Percentiles rank a stretch among this genome's conserved stretches.
Conservation (phyloP, 2,329 filamentous ascomycete genomes). For the Ceratocystis smalleyi region DNA sequence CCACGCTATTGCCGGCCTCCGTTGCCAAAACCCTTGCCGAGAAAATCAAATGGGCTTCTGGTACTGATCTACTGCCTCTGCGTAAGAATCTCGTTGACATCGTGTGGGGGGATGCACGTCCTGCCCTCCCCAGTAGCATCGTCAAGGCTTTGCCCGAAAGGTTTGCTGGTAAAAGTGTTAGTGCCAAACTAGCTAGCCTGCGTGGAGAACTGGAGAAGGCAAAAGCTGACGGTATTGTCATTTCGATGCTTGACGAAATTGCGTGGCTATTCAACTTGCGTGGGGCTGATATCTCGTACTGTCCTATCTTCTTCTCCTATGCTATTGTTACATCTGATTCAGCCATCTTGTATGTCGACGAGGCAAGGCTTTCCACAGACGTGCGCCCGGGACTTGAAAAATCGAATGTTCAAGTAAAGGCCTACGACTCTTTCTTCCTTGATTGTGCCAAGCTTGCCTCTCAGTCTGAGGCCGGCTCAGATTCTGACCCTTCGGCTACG, state of each 20-base stretch:
- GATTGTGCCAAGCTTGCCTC: conserved; percentile 53
- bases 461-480: conserved; percentile 24
- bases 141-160: conserved; percentile 56
- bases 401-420: conserved; percentile 57
- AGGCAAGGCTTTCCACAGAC: conserved; percentile 55
- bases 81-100: conserved; percentile 75
- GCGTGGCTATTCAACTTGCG: conserved; percentile 98
- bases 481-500: conserved; percentile 22
- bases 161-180: conserved; percentile 68
- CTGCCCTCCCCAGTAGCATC: conserved; percentile 57
- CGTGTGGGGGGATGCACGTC: conserved; percentile 67
- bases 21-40: conserved; percentile 56
- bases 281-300: conserved; percentile 90
- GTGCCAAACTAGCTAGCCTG: conserved; percentile 69
- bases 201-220: conserved; percentile 87
- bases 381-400: conserved; percentile 54
- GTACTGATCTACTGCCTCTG: conserved; percentile 58
- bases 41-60: conserved; percentile 75
- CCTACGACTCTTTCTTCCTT: conserved; percentile 67
- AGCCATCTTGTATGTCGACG: conserved; percentile 72
- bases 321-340: conserved; percentile 65
- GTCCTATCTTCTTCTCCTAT: conserved; percentile 97
- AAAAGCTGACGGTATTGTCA: conserved; percentile 70
- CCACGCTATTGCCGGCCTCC: conserved; percentile 61
- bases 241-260: conserved; percentile 91